phyloP scores from a whole-genome alignment of 1,284 basidiomycete species.

The Tylopilus sp. region DNA sequence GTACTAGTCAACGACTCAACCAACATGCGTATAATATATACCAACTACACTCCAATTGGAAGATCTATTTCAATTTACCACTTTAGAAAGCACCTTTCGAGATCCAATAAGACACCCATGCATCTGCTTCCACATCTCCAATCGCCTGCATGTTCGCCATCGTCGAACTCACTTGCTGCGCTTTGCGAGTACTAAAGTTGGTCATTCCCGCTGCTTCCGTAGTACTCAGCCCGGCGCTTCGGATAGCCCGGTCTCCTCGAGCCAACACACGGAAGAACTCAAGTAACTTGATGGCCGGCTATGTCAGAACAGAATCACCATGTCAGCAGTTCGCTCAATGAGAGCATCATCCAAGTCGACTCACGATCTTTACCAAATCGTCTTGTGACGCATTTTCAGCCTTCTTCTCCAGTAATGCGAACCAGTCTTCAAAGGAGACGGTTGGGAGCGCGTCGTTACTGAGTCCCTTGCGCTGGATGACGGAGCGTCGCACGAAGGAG shows the following conservation, averaged over 20 bases:
- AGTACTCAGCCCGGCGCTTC: neutral
- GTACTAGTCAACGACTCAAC: too few relatives aligned
- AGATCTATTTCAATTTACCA: too few relatives aligned
- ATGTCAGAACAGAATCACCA: neutral
- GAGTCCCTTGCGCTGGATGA: slow-evolving; percentile 25
- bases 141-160: slow-evolving; percentile 27
- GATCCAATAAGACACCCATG: slow-evolving; percentile 36
- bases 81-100: slow-evolving; percentile 4
- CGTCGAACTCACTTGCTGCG: slow-evolving; percentile 25
- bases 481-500: neutral
- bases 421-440: slow-evolving; percentile 9
- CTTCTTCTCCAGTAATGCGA: neutral
- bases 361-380: neutral
- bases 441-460: neutral
- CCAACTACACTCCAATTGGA: too few relatives aligned
- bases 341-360: neutral
- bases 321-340: neutral
- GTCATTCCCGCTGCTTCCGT: slow-evolving; percentile 14
- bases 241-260: slow-evolving; percentile 10
- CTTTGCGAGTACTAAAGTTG: slow-evolving; percentile 18
- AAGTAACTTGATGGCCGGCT: slow-evolving; percentile 32
- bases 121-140: slow-evolving; percentile 19
- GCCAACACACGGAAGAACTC: slow-evolving; percentile 23
- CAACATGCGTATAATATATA: too few relatives aligned
- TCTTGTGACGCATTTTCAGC: neutral